Conservation (phyloP, 2,329 filamentous ascomycete genomes). For the Diaporthe australafricana region DNA sequence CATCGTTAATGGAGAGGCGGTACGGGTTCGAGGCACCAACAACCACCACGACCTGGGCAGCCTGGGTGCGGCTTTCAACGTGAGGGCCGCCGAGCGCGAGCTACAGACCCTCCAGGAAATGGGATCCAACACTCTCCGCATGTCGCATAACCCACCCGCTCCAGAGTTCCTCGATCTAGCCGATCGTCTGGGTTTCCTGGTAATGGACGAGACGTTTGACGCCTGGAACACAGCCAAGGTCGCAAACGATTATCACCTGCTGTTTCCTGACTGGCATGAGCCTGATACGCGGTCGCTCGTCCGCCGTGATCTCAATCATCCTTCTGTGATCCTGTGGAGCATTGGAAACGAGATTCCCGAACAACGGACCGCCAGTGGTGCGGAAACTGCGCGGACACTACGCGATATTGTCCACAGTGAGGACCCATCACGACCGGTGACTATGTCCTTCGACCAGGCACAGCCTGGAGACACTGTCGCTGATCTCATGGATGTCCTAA, state of each 20-base stretch:
- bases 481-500: constrained; percentile 51
- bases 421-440: constrained; percentile 58
- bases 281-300: constrained; percentile 62
- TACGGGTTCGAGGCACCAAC: constrained; percentile 59
- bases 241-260: constrained; percentile 60
- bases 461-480: constrained; percentile 52
- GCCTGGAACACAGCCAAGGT: constrained; percentile 59
- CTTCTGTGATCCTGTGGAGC: constrained; percentile 64
- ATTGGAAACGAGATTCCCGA: constrained; percentile 66
- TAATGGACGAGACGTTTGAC: constrained; percentile 67
- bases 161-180: constrained; percentile 61
- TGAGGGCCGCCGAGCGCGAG: constrained; percentile 59
- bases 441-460: constrained; percentile 60
- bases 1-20: constrained; percentile 56
- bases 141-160: constrained; percentile 65
- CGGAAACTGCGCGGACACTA: constrained; percentile 48
- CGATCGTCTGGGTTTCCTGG: constrained; percentile 61
- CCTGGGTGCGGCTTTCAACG: constrained; percentile 62
- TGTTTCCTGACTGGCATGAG: constrained; percentile 66
- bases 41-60: constrained; percentile 65
- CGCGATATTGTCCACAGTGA: constrained; percentile 57
- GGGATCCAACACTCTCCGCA: constrained; percentile 62
- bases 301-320: constrained; percentile 66
- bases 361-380: constrained; percentile 51
- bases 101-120: constrained; percentile 60